Evolutionary conservation across 495 filamentous ascomycete genomes (phyloP).

Genomic region (Hyaloscypha finlandica): DNA sequence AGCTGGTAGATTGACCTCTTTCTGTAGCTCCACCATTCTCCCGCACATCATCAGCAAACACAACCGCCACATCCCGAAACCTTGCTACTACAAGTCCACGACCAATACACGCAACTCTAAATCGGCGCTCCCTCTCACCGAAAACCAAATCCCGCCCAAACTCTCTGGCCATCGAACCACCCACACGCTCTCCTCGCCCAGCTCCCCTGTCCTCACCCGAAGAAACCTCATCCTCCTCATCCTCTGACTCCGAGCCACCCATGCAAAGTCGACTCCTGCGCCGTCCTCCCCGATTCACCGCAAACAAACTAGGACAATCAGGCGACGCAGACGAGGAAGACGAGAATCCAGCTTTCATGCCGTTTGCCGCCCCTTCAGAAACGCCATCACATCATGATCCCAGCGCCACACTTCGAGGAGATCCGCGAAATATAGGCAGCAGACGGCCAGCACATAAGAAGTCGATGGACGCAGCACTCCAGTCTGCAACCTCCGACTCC

Average conservation of each 20-base stretch:
- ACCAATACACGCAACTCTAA: slow-evolving; percentile 22
- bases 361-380: slow-evolving; percentile 46
- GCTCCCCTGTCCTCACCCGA: slow-evolving; percentile 33
- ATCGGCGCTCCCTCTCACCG: slow-evolving; percentile 24
- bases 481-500: slow-evolving; percentile 60
- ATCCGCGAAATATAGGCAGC: slow-evolving; percentile 45
- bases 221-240: slow-evolving; percentile 37
- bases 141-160: slow-evolving; percentile 22
- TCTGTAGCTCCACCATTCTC: slow-evolving; percentile 40
- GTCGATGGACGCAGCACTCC: slow-evolving; percentile 37
- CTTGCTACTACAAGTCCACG: slow-evolving; percentile 20
- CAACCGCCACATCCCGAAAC: slow-evolving; percentile 43
- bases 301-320: slow-evolving; percentile 42
- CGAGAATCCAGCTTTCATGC: slow-evolving; percentile 71
- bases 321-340: slow-evolving; percentile 60
- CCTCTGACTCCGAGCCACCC: slow-evolving; percentile 27
- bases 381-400: slow-evolving; percentile 48
- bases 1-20: not conserved
- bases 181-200: slow-evolving; percentile 16
- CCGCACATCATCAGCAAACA: slow-evolving; percentile 61
- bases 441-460: slow-evolving; percentile 33
- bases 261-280: slow-evolving; percentile 57
- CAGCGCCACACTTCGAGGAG: slow-evolving; percentile 60
- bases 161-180: slow-evolving; percentile 10
- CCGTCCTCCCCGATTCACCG: slow-evolving; percentile 51